These are phyloP conservation scores for Rhipidocladum racemiflorum DNA, from an alignment of 176 grass and related monocot species.

Conservation along the genomic window DNA sequence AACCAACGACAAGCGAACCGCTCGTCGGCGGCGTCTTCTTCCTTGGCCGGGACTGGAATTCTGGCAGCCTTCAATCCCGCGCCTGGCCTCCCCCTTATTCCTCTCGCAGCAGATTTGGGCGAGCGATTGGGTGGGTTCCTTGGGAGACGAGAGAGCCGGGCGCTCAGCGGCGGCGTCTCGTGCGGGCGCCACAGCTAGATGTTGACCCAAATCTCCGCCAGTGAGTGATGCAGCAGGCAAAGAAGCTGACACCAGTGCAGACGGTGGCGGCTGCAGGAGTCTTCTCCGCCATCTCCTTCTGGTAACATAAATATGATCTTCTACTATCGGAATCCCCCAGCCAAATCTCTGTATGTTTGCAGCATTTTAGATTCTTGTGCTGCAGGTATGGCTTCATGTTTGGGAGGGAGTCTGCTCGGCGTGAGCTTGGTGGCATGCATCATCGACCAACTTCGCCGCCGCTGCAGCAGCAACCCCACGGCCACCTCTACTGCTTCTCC, in stretches of 20 bases:
- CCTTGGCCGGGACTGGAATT: neutral
- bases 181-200: too few species aligned
- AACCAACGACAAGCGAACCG: neutral
- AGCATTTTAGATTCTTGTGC: slow-evolving; percentile 5
- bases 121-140: too few species aligned
- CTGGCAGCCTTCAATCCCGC: neutral
- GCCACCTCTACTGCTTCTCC: neutral
- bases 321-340: neutral
- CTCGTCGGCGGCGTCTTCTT: neutral
- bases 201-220: neutral
- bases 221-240: slow-evolving; percentile 38
- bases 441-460: slow-evolving; percentile 75
- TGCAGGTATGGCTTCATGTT: slow-evolving; percentile 99
- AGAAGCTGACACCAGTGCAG: slow-evolving; percentile 79
- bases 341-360: neutral
- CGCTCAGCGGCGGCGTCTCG: too few species aligned
- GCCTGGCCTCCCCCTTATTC: too few species aligned
- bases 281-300: slow-evolving; percentile 94
- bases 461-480: slow-evolving; percentile 1
- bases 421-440: slow-evolving; percentile 80
- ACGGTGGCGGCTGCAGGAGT: slow-evolving; percentile 75
- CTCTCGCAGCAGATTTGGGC: too few species aligned
- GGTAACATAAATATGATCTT: slow-evolving; percentile 27
- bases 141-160: too few species aligned
- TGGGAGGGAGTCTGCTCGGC: slow-evolving; percentile 89